Conservation (phyloP, 345 rosid genomes). For the Bretschneidera sinensis region DNA sequence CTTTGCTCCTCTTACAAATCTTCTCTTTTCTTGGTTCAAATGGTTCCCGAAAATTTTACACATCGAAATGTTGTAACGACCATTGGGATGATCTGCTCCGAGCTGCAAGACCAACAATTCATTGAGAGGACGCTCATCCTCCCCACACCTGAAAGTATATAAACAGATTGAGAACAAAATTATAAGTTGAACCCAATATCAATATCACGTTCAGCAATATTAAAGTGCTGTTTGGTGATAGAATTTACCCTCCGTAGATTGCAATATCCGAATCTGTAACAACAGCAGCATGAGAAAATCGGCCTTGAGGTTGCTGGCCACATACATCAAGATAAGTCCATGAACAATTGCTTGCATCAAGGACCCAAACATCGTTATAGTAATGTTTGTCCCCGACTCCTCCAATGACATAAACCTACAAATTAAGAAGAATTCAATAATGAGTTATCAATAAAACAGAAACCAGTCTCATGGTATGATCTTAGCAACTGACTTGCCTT, state of each 20-base stretch:
- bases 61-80: conserved; percentile 26
- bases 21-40: conserved; percentile 40
- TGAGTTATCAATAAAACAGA: not conserved
- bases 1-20: conserved; percentile 21
- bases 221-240: not conserved
- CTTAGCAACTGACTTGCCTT: conserved; percentile 35
- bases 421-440: not conserved
- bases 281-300: conserved; percentile 74
- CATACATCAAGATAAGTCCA: conserved; percentile 50
- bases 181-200: not conserved
- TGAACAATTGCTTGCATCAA: conserved; percentile 34
- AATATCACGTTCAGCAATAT: not conserved
- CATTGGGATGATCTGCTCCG: conserved; percentile 34
- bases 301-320: conserved; percentile 67
- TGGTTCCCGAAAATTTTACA: conserved; percentile 42
- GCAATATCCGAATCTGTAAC: conserved; percentile 36
- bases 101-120: conserved; percentile 59
- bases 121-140: conserved; percentile 69
- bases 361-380: conserved; percentile 66
- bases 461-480: no score
- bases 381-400: conserved; percentile 72
- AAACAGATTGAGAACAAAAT: not conserved
- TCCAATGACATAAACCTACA: conserved; percentile 62
- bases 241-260: conserved; percentile 63
- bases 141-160: conserved; percentile 50